phyloP scores from a whole-genome alignment of 805 yeast species.

The Metschnikowia gelsemii region DNA sequence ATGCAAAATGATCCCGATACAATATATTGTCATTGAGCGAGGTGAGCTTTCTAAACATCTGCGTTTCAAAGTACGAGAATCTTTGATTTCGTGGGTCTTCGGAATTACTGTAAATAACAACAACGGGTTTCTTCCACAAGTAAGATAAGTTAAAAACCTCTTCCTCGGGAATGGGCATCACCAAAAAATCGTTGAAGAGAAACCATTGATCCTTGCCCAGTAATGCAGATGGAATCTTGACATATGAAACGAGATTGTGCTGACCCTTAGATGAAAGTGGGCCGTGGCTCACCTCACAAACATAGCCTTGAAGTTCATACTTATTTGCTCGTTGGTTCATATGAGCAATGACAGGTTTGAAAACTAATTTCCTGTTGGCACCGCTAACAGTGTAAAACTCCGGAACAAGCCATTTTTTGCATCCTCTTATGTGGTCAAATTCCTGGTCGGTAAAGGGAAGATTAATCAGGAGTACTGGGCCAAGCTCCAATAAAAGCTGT shows the following conservation, averaged over 20 bases:
- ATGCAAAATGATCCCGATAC: slow-evolving; percentile 72
- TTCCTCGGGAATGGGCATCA: slow-evolving; percentile 64
- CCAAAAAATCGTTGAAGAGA: slow-evolving; percentile 89
- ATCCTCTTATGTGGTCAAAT: slow-evolving; percentile 48
- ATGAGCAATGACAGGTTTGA: slow-evolving; percentile 35
- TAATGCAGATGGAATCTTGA: slow-evolving; percentile 37
- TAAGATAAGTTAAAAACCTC: slow-evolving; percentile 74
- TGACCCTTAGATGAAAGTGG: slow-evolving; percentile 36
- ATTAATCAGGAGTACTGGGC: slow-evolving; percentile 65
- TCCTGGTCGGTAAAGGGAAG: slow-evolving; percentile 55
- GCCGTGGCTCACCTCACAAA: slow-evolving; percentile 61
- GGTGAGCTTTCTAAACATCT: slow-evolving; percentile 20
- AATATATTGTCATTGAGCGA: slow-evolving; percentile 60
- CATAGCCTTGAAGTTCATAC: slow-evolving; percentile 67
- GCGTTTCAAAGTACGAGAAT: slow-evolving; percentile 38
- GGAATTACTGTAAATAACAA: slow-evolving; percentile 60
- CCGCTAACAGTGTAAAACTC: slow-evolving; percentile 51
- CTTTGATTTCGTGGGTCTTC: slow-evolving; percentile 41
- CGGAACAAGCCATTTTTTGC: slow-evolving; percentile 59
- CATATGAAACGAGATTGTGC: slow-evolving; percentile 61
- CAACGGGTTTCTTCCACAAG: slow-evolving; percentile 83
- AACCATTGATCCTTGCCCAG: slow-evolving; percentile 56
- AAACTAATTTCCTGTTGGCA: slow-evolving; percentile 33
- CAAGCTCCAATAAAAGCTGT: slow-evolving; percentile 52
- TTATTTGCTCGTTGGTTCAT: slow-evolving; percentile 36